phyloP scores from a whole-genome alignment of 2,329 filamentous ascomycete genomes.

The Thelonectria discophora region DNA sequence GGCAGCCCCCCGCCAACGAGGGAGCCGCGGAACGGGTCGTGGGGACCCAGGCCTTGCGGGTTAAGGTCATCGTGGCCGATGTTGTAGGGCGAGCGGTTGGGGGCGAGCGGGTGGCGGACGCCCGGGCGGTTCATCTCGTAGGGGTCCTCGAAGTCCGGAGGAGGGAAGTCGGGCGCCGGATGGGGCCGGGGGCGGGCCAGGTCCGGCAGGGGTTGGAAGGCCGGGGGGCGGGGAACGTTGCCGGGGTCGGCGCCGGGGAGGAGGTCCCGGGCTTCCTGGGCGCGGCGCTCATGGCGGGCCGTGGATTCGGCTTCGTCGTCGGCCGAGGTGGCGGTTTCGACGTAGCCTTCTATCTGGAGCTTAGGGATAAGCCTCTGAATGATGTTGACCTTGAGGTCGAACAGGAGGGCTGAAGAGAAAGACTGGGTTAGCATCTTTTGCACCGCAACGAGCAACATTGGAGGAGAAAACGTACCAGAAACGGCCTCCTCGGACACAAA shows the following conservation, averaged over 20 bases:
- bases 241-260: slow-evolving; percentile 50
- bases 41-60: slow-evolving; percentile 83
- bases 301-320: slow-evolving; percentile 53
- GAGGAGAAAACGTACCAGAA: slow-evolving; percentile 46
- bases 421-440: neutral
- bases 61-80: slow-evolving; percentile 90
- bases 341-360: slow-evolving; percentile 80
- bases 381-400: slow-evolving; percentile 78
- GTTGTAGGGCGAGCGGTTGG: slow-evolving; percentile 66
- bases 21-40: slow-evolving; percentile 79
- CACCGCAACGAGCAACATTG: no score
- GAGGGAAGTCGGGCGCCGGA: slow-evolving; percentile 79
- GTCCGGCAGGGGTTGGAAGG: slow-evolving; percentile 71
- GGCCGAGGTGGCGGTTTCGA: slow-evolving; percentile 57
- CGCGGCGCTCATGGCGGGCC: slow-evolving; percentile 52
- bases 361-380: slow-evolving; percentile 85
- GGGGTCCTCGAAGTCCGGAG: slow-evolving; percentile 93
- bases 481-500: slow-evolving; percentile 81
- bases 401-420: slow-evolving; percentile 66
- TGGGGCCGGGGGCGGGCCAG: slow-evolving; percentile 65
- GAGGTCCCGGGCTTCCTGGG: slow-evolving; percentile 51
- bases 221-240: slow-evolving; percentile 68
- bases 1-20: slow-evolving; percentile 70
- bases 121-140: slow-evolving; percentile 78
- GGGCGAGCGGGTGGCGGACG: slow-evolving; percentile 39